Percentiles rank a stretch among this genome's conserved stretches.
Evolutionary conservation across 179 eudicot species (phyloP).

Genomic region (Silene coronaria): DNA sequence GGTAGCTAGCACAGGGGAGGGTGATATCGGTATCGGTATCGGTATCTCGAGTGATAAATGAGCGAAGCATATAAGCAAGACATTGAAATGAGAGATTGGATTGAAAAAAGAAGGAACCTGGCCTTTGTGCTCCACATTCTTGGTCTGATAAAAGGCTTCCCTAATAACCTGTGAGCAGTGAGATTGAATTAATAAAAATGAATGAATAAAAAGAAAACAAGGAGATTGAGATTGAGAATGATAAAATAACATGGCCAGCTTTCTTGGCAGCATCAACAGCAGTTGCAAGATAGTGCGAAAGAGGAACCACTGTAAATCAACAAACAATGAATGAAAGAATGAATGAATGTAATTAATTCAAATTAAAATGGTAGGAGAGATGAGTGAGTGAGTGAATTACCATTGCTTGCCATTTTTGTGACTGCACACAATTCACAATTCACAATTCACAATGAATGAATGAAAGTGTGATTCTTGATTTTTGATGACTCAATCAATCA

Average conservation of each 20-base stretch:
- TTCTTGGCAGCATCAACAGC: slow-evolving; percentile 83
- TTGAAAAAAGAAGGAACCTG: slow-evolving; percentile 30
- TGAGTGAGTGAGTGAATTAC: background rate
- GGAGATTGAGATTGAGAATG: no score
- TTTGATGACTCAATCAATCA: background rate
- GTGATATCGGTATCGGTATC: no score
- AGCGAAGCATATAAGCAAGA: no score
- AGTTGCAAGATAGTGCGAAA: slow-evolving; percentile 34
- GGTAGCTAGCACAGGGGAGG: no score
- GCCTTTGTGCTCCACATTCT: slow-evolving; percentile 92
- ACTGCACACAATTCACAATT: no score
- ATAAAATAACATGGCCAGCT: slow-evolving; percentile 67
- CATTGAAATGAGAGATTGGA: background rate
- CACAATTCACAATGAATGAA: no score
- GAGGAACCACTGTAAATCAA: slow-evolving; percentile 16
- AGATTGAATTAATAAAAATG: background rate
- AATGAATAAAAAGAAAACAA: background rate
- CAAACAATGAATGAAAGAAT: background rate
- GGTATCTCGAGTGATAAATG: no score
- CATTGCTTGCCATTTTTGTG: background rate
- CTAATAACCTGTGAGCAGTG: slow-evolving; percentile 52
- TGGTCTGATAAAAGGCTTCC: slow-evolving; percentile 63
- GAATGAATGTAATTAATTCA: no score
- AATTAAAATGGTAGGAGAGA: no score
- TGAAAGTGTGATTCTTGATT: background rate